Conservation (phyloP, 257 asterid species). For the Marsdenia floribunda region DNA sequence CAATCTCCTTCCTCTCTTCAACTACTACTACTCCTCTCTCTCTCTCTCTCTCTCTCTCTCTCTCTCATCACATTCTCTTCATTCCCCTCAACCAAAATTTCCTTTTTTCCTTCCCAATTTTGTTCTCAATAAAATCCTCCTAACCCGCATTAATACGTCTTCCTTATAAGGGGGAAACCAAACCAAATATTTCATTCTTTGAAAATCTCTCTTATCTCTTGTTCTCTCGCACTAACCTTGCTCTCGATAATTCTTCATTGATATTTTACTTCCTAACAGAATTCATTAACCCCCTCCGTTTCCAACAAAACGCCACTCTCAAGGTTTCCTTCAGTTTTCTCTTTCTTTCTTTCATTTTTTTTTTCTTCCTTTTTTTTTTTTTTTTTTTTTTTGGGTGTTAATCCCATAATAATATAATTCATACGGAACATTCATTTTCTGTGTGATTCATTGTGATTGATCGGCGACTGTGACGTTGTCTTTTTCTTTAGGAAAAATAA, state of each 20-base stretch:
- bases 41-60: slow-evolving; percentile 7
- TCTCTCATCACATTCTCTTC: neutral
- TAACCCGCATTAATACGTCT: neutral
- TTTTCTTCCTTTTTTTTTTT: neutral
- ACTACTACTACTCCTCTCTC: neutral
- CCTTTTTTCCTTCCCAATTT: neutral
- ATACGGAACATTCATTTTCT: slow-evolving; percentile 1
- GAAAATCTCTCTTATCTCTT: neutral
- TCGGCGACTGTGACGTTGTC: slow-evolving; percentile 26
- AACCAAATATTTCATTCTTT: neutral
- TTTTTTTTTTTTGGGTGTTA: neutral
- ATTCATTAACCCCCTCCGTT: neutral
- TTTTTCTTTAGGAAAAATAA: neutral
- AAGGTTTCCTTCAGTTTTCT: neutral
- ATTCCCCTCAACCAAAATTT: neutral
- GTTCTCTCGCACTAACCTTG: neutral
- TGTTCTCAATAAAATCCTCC: neutral
- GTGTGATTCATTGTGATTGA: neutral
- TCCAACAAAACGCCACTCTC: neutral
- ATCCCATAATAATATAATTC: neutral
- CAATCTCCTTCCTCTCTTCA: slow-evolving; percentile 2
- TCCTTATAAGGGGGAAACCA: neutral
- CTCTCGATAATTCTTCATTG: neutral
- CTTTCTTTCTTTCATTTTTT: neutral
- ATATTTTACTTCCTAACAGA: neutral